Evolutionary conservation across 768 basidiomycete species (phyloP).

Genomic region (Tulasnella sp.): DNA sequence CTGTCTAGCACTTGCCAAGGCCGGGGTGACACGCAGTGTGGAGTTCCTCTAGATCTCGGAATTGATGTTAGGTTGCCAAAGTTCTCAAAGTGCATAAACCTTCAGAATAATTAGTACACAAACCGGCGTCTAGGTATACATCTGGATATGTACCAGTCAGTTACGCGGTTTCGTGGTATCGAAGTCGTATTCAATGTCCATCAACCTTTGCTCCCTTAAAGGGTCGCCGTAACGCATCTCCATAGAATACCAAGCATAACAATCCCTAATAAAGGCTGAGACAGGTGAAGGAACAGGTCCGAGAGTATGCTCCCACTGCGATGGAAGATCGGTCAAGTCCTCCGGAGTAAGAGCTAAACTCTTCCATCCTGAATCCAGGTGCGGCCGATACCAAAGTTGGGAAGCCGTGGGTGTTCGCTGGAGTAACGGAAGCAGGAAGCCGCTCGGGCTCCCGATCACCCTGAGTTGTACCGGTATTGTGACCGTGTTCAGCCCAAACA

Average conservation of each 20-base stretch:
- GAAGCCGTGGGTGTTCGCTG: too few relatives aligned
- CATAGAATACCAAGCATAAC: background rate
- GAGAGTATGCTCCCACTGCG: background rate
- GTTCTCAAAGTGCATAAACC: too few relatives aligned
- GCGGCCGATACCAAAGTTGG: too few relatives aligned
- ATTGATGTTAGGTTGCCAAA: too few relatives aligned
- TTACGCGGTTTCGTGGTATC: background rate
- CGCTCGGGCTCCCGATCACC: too few relatives aligned
- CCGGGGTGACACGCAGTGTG: too few relatives aligned
- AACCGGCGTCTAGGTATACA: background rate
- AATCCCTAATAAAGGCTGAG: background rate
- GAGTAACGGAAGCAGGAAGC: too few relatives aligned
- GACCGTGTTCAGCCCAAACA: too few relatives aligned
- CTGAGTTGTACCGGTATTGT: too few relatives aligned
- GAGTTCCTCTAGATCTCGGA: too few relatives aligned
- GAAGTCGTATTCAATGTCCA: background rate
- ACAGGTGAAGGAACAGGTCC: background rate
- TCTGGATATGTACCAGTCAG: background rate
- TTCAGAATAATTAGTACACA: too few relatives aligned
- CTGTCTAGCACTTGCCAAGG: background rate
- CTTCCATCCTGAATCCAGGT: background rate
- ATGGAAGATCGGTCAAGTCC: background rate
- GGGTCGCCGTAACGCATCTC: background rate
- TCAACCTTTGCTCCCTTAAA: background rate
- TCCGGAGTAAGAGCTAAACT: background rate